Evolutionary conservation across 2,329 filamentous ascomycete genomes (phyloP), one percentile per base, ranked within the genome.

Genomic region (Botrytis tulipae): DNA sequence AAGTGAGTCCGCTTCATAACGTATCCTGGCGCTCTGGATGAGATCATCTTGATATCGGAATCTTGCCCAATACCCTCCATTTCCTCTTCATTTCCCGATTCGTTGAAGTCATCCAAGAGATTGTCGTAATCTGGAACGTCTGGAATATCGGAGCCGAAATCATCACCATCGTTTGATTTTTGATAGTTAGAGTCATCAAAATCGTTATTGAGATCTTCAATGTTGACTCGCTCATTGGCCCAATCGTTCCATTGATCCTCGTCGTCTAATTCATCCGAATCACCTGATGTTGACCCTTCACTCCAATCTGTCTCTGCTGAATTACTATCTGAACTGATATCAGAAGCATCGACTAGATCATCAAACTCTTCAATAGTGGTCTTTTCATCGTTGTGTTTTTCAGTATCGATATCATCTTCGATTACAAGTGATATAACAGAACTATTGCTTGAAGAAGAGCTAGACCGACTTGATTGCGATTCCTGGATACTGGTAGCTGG

Each of bases 201-300:
- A 6, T 65, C 25, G 4, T 57, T 29, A 25, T 71, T 71, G 22
- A 71, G 59, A 57, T 71, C 57, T 25, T 65, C 60, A 44, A 65
- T 44, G 7, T 29, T 4, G 32, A 71, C 12, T 40, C 35, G 32
- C 32, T 71, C 70, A 6, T 71, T 71, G 3, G 44, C 44, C 70
- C 59, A 63, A 35, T 71, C 59, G 29, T 71, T 71, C 59, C 70
- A 71, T 37, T 71, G 59, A n/a, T 63, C 70, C 16, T 71, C 35
- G 9, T 71, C 70, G 7, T 65, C 70, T 25, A 65, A 46, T 20
- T 65, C 59, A 25, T 71, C 44, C 1, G n/a, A 22, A 25, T 65
- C 70, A 7, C 32, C 69, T 10, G 57, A 18, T 29, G 44, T 57
- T 40, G 70, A 71, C 18, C 59, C 60, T 44, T 71, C 70, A 42